Percentiles rank a stretch among this genome's conserved stretches.
phyloP scores from a whole-genome alignment of 2,329 filamentous ascomycete species.

The Colletotrichum coccodes region DNA sequence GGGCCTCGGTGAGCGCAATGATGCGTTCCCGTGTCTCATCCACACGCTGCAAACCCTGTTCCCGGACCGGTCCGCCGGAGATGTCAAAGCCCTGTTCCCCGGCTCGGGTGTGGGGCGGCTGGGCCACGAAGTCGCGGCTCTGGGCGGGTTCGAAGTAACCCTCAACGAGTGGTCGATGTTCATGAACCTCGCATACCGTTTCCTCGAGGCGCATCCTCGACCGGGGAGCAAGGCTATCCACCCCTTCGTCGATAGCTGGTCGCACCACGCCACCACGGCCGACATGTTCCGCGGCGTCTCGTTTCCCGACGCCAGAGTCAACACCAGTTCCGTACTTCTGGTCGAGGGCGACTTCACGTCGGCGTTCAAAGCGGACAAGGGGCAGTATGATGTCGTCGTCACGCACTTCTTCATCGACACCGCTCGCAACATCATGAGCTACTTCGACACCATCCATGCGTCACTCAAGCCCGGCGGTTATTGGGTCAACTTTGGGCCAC shows the following conservation, averaged over 20 bases:
- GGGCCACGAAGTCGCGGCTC: conserved; percentile 58
- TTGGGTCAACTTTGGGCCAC: conserved; percentile 67
- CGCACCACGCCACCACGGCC: conserved; percentile 59
- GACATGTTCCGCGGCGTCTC: conserved; percentile 57
- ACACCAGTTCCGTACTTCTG: conserved; percentile 52
- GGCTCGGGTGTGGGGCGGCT: conserved; percentile 64
- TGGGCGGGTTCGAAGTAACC: conserved; percentile 60
- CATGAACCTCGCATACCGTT: conserved; percentile 65
- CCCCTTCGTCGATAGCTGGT: conserved; percentile 67
- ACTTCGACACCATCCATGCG: conserved; percentile 63
- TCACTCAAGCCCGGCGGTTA: conserved; percentile 57
- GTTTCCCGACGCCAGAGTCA: conserved; percentile 54
- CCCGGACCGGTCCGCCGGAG: conserved; percentile 35
- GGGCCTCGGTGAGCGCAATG: conserved; percentile 56
- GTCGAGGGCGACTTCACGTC: conserved; percentile 68
- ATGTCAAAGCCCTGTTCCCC: conserved; percentile 57
- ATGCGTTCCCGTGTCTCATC: conserved; percentile 52
- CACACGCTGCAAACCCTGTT: conserved; percentile 44
- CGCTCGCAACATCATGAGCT: conserved; percentile 63
- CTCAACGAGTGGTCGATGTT: conserved; percentile 68
- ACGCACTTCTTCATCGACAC: conserved; percentile 72
- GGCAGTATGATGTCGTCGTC: conserved; percentile 58
- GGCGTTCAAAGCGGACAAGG: conserved; percentile 41
- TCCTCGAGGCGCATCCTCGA: conserved; percentile 48
- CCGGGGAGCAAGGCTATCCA: conserved; percentile 47